Evolutionary conservation across 108 stramenopile genomes (phyloP), one percentile per base, ranked within the genome.

Genomic region (Nitzschia sp.): DNA sequence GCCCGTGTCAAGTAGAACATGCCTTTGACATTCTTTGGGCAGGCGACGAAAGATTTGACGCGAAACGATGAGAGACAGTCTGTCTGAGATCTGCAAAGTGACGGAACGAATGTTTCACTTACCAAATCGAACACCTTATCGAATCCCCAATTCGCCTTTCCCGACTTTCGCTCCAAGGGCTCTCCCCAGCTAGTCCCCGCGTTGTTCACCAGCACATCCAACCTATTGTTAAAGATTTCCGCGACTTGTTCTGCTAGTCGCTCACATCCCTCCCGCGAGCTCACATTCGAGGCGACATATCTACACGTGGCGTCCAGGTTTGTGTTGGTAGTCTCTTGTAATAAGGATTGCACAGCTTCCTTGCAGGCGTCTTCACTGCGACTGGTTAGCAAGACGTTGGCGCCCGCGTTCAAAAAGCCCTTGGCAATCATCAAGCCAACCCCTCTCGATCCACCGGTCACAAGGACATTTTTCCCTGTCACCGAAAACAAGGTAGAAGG

Each of bases 131-230:
- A 45, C 8, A 95, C 93, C 59, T 93, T 95, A 61, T 96, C 95
- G 78, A 91, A 96, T 35, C 97, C 97, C 97, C 97, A 98, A 67
- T 93, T 95, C 67, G 87, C 81, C 34, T 74, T 87, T 21, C 93
- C 92, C 31, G 83, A 85, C 56, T 91, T 86, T 28, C 94, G 78
- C 30, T 90, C 86, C 51, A 82, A 28, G 2, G 83, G 83, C 68
- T 89, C 88, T 21, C 90, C 74, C 78, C 81, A 81, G 47, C 81
- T 78, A 57, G 91, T 73, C 42, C 90, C 68, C 59, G 86, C 90
- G 66, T 97, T 95, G 69, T 94, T 94, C 36, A 95, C 68, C 15
- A 95, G 66, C 24, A 94, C 87, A 60, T 97, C 85, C 46, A 96
- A 63, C 19, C 75, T 67, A 36, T 82, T 84, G 46, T 77, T 66